Evolutionary conservation across 805 yeast species (phyloP), one percentile per base, ranked within the genome.

Genomic region (Ogataea chonburiensis): DNA sequence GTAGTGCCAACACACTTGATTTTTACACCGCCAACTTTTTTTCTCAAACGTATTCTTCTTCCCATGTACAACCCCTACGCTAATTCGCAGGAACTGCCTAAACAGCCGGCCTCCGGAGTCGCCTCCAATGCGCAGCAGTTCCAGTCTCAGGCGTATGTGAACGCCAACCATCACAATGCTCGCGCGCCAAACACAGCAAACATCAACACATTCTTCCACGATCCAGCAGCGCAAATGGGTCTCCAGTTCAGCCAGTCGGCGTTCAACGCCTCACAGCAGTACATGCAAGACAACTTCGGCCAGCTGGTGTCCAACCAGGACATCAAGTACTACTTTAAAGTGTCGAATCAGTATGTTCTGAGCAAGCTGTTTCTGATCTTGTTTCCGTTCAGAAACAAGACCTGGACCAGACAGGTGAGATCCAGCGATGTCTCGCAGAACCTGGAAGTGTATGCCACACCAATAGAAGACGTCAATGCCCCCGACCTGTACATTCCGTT

Each of bases 401-500:
- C 81, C 36, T 88, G 98, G 96, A 77, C 78, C 23, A 71, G 97
- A 43, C 57, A 68, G 31, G 55, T 52, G 28, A 56, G 67, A 28
- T 48, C 56, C 14, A 47, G 64, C 5, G 63, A 63, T 26, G 61
- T 57, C 15, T 62, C 47, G 12, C 49, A 37, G 41, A 50, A 63
- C 14, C 64, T 61, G 21, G 73, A 67, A 26, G 42, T 49, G 14
- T 86, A 71, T 59, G 81, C 86, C 2, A 78, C 86, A 8, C 96
- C 99, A 11, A 63, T 74, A 29, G 86, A 84, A 43, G 98, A 93
- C 58, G 71, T 82, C 40, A 93, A 94, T 55, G 94, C 98, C 0
- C 98, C 98, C 3, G 99, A 93, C 59, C 73, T 93, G 67, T 93
- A 93, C 61, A 86, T 93, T 37, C 99, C 99, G 5, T 63, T 86